These are phyloP conservation scores for Aleurites moluccanus DNA, from an alignment of 441 rosid species.

Conservation along the genomic window DNA sequence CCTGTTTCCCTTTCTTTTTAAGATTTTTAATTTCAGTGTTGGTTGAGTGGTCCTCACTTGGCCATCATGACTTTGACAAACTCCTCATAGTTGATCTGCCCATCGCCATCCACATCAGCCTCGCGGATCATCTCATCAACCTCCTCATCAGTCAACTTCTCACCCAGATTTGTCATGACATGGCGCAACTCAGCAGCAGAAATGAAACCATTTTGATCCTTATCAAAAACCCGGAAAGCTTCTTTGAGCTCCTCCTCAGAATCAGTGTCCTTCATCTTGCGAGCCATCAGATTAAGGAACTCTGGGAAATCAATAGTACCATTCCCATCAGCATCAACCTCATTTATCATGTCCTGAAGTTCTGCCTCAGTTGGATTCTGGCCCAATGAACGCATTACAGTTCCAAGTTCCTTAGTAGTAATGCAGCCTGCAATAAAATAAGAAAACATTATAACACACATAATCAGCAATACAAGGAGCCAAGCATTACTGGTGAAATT, in stretches of 20 bases:
- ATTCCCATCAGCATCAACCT: slow-evolving; percentile 67
- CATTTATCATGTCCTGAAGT: slow-evolving; percentile 69
- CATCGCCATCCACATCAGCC: background rate
- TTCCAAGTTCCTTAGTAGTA: slow-evolving; percentile 71
- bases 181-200: slow-evolving; percentile 36
- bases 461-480: background rate
- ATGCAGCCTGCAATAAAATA: slow-evolving; percentile 46
- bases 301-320: slow-evolving; percentile 68
- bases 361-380: slow-evolving; percentile 76
- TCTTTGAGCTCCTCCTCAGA: slow-evolving; percentile 56
- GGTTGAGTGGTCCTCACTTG: slow-evolving; percentile 26
- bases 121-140: background rate
- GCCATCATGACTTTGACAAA: background rate
- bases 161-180: background rate
- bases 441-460: background rate
- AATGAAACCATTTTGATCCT: slow-evolving; percentile 54
- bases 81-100: background rate
- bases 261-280: slow-evolving; percentile 62
- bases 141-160: background rate
- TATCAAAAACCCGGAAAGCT: slow-evolving; percentile 52
- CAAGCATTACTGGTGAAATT: background rate
- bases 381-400: slow-evolving; percentile 66
- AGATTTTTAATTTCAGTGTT: slow-evolving; percentile 24
- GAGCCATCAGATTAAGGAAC: slow-evolving; percentile 64
- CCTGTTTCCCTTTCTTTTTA: slow-evolving; percentile 27